These are phyloP conservation scores for Xylariaceae sp. DNA, from an alignment of 2,329 filamentous ascomycete species.

Conservation along the genomic window DNA sequence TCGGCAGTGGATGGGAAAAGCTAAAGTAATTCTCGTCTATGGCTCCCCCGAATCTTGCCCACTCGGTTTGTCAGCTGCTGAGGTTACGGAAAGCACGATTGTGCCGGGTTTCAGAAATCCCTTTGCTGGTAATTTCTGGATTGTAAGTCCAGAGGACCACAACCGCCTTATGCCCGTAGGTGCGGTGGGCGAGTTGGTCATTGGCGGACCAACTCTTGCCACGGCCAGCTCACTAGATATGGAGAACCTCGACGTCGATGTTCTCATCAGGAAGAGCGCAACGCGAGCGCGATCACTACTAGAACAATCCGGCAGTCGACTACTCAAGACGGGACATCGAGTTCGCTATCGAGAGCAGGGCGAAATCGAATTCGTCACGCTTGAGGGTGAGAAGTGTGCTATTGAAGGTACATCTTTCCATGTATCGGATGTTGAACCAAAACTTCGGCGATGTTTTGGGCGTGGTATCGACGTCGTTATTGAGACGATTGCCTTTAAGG, in stretches of 20 bases:
- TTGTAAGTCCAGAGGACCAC: constrained; percentile 50
- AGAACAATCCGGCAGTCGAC: constrained; percentile 25
- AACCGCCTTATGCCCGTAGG: constrained; percentile 51
- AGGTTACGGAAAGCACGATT: constrained; percentile 36
- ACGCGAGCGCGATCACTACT: constrained; percentile 19
- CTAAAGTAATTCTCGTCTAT: constrained; percentile 47
- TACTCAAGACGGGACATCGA: constrained; percentile 48
- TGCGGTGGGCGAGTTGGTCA: constrained; percentile 54
- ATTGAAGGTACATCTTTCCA: constrained; percentile 39
- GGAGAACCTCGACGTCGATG: constrained; percentile 26
- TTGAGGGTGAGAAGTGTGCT: constrained; percentile 39
- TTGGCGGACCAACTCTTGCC: constrained; percentile 52
- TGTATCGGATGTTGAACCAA: constrained; percentile 43
- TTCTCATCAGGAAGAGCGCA: constrained; percentile 19
- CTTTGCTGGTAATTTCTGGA: constrained; percentile 47
- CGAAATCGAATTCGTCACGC: constrained; percentile 45
- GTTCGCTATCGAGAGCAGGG: constrained; percentile 48
- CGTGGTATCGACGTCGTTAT: constrained; percentile 46
- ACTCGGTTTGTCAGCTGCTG: constrained; percentile 46
- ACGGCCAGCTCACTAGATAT: constrained; percentile 38
- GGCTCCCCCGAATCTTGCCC: constrained; percentile 50
- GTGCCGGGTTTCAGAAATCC: constrained; percentile 44
- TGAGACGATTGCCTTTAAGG: constrained; percentile 44
- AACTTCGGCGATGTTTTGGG: constrained; percentile 44
- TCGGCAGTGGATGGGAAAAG: constrained; percentile 42